A percentile compares a stretch with the other conserved stretches of the same genome.
phyloP scores from a whole-genome alignment of 2,329 filamentous ascomycete genomes.

The Aspergillus fructus region DNA sequence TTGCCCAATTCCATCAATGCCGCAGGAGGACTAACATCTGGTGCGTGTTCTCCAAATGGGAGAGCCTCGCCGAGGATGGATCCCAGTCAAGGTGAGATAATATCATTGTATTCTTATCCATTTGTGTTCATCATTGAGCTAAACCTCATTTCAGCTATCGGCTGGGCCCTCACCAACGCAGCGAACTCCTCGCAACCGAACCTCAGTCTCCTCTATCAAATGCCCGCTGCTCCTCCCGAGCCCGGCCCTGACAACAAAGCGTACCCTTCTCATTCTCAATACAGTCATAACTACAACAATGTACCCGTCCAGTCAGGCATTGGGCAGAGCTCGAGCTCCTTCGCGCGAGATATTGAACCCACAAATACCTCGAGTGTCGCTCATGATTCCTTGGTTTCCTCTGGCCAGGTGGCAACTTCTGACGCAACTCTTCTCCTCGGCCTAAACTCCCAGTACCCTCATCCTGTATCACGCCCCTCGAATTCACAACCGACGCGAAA shows the following conservation, averaged over 20 bases:
- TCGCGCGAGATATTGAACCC: constrained; percentile 34
- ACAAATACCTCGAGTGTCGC: constrained; percentile 24
- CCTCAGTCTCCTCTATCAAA: constrained; percentile 76
- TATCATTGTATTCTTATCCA: not conserved
- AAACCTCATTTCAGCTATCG: constrained; percentile 62
- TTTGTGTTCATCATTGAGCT: not conserved
- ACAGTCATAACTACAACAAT: constrained; percentile 29
- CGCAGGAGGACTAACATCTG: constrained; percentile 19
- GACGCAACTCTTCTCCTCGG: constrained; percentile 47
- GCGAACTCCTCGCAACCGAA: constrained; percentile 84
- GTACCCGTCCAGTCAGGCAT: constrained; percentile 23
- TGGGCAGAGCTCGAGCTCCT: constrained; percentile 21
- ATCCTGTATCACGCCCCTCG: constrained; percentile 17
- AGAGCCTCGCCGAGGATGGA: constrained; percentile 49
- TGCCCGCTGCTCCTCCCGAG: constrained; percentile 40
- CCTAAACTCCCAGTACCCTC: constrained; percentile 47
- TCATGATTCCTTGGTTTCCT: constrained; percentile 37
- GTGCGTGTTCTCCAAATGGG: constrained; percentile 28
- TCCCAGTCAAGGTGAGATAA: constrained; percentile 50
- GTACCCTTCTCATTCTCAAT: constrained; percentile 30
- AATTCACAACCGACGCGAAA: constrained; percentile 24
- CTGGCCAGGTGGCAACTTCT: constrained; percentile 39
- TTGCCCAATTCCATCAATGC: constrained; percentile 29
- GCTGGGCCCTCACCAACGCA: constrained; percentile 84
- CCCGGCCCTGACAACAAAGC: constrained; percentile 27